Percentiles rank a stretch among this genome's conserved stretches.
These are phyloP conservation scores for Tylopilus sp. DNA, from an alignment of 768 basidiomycete species.

Conservation along the genomic window DNA sequence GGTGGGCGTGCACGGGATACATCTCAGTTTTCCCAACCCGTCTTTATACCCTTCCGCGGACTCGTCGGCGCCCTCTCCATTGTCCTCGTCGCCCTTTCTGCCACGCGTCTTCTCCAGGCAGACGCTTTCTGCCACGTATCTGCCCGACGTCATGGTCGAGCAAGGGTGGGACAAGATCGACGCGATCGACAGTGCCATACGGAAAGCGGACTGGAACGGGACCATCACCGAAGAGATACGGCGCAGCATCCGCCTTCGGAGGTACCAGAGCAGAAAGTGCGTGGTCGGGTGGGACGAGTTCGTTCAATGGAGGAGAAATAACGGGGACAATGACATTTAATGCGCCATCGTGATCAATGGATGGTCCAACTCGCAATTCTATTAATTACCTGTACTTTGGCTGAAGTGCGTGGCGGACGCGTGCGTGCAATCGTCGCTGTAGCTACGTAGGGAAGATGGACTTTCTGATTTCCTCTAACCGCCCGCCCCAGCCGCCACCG, in stretches of 20 bases:
- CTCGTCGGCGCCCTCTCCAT: constrained; percentile 64
- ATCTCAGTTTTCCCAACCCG: constrained; percentile 84
- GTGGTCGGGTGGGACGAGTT: constrained; percentile 75
- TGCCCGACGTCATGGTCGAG: constrained; percentile 88
- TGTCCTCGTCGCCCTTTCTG: constrained; percentile 61
- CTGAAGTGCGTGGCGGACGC: background rate
- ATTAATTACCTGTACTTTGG: constrained; percentile 9
- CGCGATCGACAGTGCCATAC: constrained; percentile 86
- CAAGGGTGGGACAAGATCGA: constrained; percentile 94
- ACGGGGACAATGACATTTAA: constrained; percentile 38
- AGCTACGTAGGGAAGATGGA: constrained; percentile 30
- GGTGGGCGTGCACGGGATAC: constrained; percentile 88
- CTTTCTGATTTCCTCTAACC: constrained; percentile 42
- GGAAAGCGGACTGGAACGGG: constrained; percentile 89
- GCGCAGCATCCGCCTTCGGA: constrained; percentile 67
- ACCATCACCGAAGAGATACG: constrained; percentile 79
- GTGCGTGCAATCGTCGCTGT: background rate
- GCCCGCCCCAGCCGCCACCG: constrained; percentile 41
- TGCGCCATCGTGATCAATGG: background rate
- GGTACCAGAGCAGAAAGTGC: constrained; percentile 78
- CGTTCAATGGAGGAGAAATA: constrained; percentile 62
- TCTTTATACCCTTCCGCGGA: constrained; percentile 46
- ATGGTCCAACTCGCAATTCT: background rate
- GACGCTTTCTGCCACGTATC: constrained; percentile 80
- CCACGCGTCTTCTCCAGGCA: constrained; percentile 53